Evolutionary conservation across 768 basidiomycete species (phyloP).

Genomic region (Phanerodontia chrysosporium): DNA sequence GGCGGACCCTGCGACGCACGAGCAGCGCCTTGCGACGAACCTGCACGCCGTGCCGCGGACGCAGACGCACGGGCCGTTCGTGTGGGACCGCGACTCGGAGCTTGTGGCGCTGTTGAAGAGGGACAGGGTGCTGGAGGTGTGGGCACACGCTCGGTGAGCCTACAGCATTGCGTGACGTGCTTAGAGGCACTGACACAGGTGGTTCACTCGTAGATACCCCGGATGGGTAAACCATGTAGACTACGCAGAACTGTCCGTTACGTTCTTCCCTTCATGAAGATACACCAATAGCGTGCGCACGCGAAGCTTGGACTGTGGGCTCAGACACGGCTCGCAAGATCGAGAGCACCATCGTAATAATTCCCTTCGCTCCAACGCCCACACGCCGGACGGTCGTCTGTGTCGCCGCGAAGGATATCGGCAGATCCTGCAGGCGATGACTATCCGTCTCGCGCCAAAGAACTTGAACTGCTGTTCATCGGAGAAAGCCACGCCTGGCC

Average conservation of each 20-base stretch:
- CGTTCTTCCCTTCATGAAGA: neutral
- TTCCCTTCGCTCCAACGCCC: no score
- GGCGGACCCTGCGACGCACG: neutral
- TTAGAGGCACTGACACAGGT: no score
- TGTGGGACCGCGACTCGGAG: neutral
- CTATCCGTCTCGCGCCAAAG: no score
- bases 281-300: conserved; percentile 15
- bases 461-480: no score
- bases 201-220: neutral
- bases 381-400: no score
- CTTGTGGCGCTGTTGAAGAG: neutral
- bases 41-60: neutral
- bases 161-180: no score
- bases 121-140: neutral
- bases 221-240: neutral
- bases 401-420: no score
- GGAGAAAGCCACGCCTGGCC: no score
- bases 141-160: neutral
- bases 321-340: no score
- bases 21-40: neutral
- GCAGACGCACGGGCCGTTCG: neutral
- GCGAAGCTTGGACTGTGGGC: no score
- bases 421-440: no score
- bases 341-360: no score
- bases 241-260: neutral